Evolutionary conservation across 495 filamentous ascomycete species (phyloP), one percentile per base, ranked within the genome.

Genomic region (Rusavskia elegans): DNA sequence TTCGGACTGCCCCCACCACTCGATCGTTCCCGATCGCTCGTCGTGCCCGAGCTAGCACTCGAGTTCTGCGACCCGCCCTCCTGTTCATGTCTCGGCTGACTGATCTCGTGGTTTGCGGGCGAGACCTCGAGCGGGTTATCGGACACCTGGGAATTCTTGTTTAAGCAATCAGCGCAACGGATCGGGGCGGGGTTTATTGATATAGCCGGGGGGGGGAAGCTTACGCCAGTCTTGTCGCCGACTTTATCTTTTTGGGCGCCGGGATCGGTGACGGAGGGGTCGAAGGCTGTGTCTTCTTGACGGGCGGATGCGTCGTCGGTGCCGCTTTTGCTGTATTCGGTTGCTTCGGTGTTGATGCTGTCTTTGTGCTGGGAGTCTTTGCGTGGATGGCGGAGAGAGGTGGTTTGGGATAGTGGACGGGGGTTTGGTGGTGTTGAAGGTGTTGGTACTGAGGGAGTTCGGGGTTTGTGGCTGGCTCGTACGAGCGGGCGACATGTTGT

Each of bases 71-170:
- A 61, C 8, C 71, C 76, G 0, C 71, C 74, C 58, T 81, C 73
- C 48, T 59, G 58, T 29, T 63, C 53, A 6, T 62, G 64, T 51
- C 72, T 61, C 59, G 66, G 68, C 56, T 71, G 61, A 52, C 71
- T 78, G n/a, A 79, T 71, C 8, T 78, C 76, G 38, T 65, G 70
- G 59, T 85, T 84, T 20, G 74, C 78, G 0, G 76, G 72, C 45
- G 75, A 79, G 42, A 82, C 72, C 23, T 82, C 66, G 21, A 84
- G 61, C 7, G 81, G 74, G 53, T 76, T 72, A 37, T 63, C 60
- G 9, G 55, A 48, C 29, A 42, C 49, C 54, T 57, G 40, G 20
- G 27, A 48, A n/a, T 8, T 13, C 44, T n/a, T n/a, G n/a, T n/a
- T n/a, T 27, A 9, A 45, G 1, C 37, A 13, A 36, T 53, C 51